Conservation (phyloP, 495 filamentous ascomycete genomes). For the Penicillium goetzii region DNA sequence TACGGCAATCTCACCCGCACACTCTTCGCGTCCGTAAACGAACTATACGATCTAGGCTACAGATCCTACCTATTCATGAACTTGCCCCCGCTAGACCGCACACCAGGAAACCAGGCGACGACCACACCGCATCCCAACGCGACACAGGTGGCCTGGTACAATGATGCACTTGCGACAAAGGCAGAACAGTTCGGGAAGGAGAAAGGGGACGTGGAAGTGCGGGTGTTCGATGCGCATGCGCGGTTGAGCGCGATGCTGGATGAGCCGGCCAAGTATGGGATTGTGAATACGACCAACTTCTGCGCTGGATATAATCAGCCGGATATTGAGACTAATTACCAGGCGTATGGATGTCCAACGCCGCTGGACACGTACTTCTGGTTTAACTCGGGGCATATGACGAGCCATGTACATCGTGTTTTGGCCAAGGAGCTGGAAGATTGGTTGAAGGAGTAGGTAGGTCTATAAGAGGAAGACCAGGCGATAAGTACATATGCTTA, state of each 20-base stretch:
- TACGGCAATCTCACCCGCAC: constrained; percentile 41
- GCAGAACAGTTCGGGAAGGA: constrained; percentile 25
- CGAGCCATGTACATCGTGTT: constrained; percentile 47
- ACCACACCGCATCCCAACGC: constrained; percentile 46
- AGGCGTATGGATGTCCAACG: constrained; percentile 50
- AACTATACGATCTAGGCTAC: constrained; percentile 48
- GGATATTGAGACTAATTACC: constrained; percentile 48
- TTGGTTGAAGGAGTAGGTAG: constrained; percentile 23
- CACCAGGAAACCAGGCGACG: constrained; percentile 40
- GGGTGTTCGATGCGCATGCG: constrained; percentile 51
- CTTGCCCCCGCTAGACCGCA: constrained; percentile 54
- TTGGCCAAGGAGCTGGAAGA: constrained; percentile 36
- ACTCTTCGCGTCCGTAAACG: constrained; percentile 44
- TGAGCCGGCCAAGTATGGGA: constrained; percentile 44
- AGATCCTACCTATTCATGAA: constrained; percentile 54
- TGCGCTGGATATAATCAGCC: constrained; percentile 54
- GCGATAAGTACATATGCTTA: neutral
- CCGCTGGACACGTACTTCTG: constrained; percentile 55
- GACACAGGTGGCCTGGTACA: constrained; percentile 50
- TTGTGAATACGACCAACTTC: constrained; percentile 54
- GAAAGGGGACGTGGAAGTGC: constrained; percentile 38
- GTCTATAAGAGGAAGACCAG: neutral
- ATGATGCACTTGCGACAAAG: constrained; percentile 36
- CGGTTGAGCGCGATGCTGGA: constrained; percentile 49
- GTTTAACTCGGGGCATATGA: constrained; percentile 57